Base-by-base conservation (phyloP, 202 grass and related monocot genomes). In the Setaria italica region DNA sequence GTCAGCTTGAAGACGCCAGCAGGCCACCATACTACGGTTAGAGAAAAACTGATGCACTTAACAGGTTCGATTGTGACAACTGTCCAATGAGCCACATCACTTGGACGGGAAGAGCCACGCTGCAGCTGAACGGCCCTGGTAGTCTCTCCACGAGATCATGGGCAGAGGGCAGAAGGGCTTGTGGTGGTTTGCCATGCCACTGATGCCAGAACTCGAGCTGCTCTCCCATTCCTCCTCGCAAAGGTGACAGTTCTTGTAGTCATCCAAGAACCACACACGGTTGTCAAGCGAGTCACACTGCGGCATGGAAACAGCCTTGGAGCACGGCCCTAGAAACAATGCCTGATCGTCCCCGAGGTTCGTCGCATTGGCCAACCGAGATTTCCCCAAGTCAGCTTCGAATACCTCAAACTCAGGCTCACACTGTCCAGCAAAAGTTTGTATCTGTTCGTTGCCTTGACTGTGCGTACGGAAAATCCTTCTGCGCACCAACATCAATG, bases 401-500 rank as follows among this genome's bases (percentile, higher is more conserved):
- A 67, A 80, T 9, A 81, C 9, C 4, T 9, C 77, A 16, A 80
- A 21, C 11, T 46, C 57, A 25, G 50, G 62, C n/a, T 32, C 35
- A 39, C 0, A 72, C 9, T 6, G 6, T 65, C 35, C 4, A 45
- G 67, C 55, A 47, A 63, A 47, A 72, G 17, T 34, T 56, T 51
- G 5, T 3, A 69, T 69, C 39, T 69, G 66, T n/a, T 9, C 66
- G 0, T 69, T 7, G 4, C 2, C 37, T 11, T 45, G 8, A n/a
- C n/a, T 4, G 0, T 69, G 66, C 3, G 0, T 5, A 12, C 0
- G 0, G 10, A n/a, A 35, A 68, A 49, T 39, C 9, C 0, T 55
- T 74, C 85, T 82, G 14, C 51, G 62, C 6, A 87, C 30, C 41
- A 82, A 57, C 70, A 87, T 14, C 78, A 82, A 58, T 0, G 19